These are phyloP conservation scores for Pichia phayaonensis DNA, from an alignment of 805 yeast species.

Conservation along the genomic window DNA sequence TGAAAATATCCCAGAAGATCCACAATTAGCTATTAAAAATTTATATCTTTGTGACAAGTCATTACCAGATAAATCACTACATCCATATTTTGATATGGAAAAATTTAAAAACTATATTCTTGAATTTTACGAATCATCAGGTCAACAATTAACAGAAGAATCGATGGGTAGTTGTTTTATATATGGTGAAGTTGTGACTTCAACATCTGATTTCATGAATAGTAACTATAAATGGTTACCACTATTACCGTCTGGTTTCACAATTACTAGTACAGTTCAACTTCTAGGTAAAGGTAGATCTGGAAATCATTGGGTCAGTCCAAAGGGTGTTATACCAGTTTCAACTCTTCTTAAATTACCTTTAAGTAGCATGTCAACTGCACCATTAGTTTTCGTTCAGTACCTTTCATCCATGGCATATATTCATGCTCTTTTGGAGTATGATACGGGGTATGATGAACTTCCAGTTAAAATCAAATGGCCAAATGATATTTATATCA, in stretches of 20 bases:
- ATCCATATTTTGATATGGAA: conserved; percentile 67
- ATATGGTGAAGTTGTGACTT: conserved; percentile 85
- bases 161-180: conserved; percentile 56
- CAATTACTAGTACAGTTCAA: conserved; percentile 72
- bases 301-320: conserved; percentile 92
- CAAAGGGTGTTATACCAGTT: conserved; percentile 82
- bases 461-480: conserved; percentile 83
- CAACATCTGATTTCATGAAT: conserved; percentile 76
- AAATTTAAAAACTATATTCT: conserved; percentile 44
- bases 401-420: conserved; percentile 78
- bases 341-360: conserved; percentile 65
- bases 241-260: conserved; percentile 61
- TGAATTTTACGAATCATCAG: conserved; percentile 24
- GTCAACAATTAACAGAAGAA: conserved; percentile 15
- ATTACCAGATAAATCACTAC: conserved; percentile 42
- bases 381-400: conserved; percentile 75
- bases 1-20: conserved; percentile 40
- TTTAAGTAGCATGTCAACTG: conserved; percentile 28
- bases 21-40: conserved; percentile 49
- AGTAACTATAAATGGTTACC: conserved; percentile 54
- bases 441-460: conserved; percentile 47
- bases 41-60: conserved; percentile 36
- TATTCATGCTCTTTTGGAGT: conserved; percentile 63
- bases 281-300: conserved; percentile 92
- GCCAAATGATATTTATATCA: conserved; percentile 90